Base-by-base conservation (phyloP, 345 rosid species). In the Acer negundo region DNA sequence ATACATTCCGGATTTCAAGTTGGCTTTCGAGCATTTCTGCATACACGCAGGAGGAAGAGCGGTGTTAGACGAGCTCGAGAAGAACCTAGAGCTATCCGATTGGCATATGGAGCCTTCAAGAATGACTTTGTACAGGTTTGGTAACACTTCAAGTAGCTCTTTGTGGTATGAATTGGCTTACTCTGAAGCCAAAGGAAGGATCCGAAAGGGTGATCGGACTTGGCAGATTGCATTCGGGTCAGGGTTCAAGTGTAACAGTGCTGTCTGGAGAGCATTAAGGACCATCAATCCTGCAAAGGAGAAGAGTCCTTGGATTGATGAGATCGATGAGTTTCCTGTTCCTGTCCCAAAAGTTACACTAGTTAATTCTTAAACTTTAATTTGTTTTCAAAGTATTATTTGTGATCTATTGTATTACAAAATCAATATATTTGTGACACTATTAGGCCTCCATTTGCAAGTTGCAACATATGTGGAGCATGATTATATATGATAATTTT, bases 141-240 rank as follows among this genome's bases (percentile, higher is more conserved):
- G 98, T 0, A 94, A 94, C 76, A 94, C 98, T 38, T 94, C 98
- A 0, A 94, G 98, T 69, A 94, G 98, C 23, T 94, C 98, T 0
- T 78, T 94, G 67, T 94, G 98, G 97, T 94, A 92, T 56, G 98
- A 94, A 66, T 62, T 94, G 84, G 93, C 98, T 2, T 94, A 94
- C 61, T 66, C 93, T 17, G 98, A 94, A 80, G 93, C 97, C 6
- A 91, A 93, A 77, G 98, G 97, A 19, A 86, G 97, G 82, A 89
- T 95, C 20, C 89, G 82, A 76, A 91, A 79, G 79, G 97, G 98
- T 24, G 97, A 95, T 38, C 80, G 97, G 69, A 90, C 92, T 2
- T 93, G 97, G 97, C 98, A 95, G 80, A 95, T 95, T 53, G 98
- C 94, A 0, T 95, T 95, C 38, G 98, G 98, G 10, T 95, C 98